Evolutionary conservation across 2,329 filamentous ascomycete genomes (phyloP).

Genomic region (Talaromyces sp.): DNA sequence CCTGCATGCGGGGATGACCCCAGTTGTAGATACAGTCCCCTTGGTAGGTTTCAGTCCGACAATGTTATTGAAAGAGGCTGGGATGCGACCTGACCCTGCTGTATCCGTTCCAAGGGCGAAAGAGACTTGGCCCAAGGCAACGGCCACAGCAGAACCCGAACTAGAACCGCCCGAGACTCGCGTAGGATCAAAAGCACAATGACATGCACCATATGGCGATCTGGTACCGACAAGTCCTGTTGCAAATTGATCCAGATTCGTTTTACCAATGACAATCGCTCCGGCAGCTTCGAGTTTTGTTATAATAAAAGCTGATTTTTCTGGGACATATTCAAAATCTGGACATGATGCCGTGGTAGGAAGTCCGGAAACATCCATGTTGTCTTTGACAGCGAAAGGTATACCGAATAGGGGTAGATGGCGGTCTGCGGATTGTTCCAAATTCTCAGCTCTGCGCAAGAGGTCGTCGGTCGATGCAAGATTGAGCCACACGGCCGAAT

Average conservation of each 20-base stretch:
- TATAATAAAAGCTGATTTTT: constrained; percentile 47
- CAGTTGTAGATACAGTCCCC: constrained; percentile 25
- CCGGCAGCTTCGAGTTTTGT: constrained; percentile 50
- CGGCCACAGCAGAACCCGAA: constrained; percentile 55
- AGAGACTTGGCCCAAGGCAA: constrained; percentile 45
- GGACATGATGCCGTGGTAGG: constrained; percentile 50
- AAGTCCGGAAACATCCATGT: constrained; percentile 46
- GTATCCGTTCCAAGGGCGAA: constrained; percentile 51
- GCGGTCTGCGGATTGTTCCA: constrained; percentile 24
- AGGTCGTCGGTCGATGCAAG: constrained; percentile 39
- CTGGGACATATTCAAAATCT: constrained; percentile 48
- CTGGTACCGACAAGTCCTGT: constrained; percentile 60
- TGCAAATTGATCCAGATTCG: constrained; percentile 60
- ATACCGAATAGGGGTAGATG: constrained; percentile 47
- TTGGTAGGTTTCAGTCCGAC: constrained; percentile 28
- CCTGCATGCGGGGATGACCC: constrained; percentile 47
- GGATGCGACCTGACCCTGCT: constrained; percentile 27
- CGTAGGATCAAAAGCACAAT: constrained; percentile 51
- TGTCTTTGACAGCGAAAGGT: constrained; percentile 51
- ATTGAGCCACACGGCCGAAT: constrained; percentile 15
- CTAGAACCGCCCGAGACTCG: constrained; percentile 58
- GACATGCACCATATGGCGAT: constrained; percentile 56
- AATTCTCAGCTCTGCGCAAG: constrained; percentile 40
- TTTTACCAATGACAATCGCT: constrained; percentile 57
- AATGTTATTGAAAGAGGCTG: constrained; percentile 27